Percentiles rank a stretch among this genome's conserved stretches.
Evolutionary conservation across 148 eudicot species (phyloP).

Genomic region (Suaeda aralocaspica): DNA sequence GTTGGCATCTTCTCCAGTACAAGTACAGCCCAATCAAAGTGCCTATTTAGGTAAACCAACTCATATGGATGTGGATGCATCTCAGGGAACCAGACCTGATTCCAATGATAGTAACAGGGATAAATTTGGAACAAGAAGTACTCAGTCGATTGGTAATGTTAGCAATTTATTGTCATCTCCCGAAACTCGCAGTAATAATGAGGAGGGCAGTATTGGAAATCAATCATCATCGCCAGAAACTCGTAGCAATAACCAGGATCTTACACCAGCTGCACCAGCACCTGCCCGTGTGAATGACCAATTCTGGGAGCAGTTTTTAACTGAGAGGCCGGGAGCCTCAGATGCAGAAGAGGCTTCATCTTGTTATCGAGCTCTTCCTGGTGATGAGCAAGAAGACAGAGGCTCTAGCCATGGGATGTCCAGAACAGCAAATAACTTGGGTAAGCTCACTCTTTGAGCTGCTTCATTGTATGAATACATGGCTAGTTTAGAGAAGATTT

Average conservation of each 20-base stretch:
- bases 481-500: background rate
- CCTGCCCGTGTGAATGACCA: conserved; percentile 66
- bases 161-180: conserved; percentile 25
- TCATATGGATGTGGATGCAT: conserved; percentile 36
- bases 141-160: conserved; percentile 20
- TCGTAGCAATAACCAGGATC: conserved; percentile 39
- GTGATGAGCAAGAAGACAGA: conserved; percentile 48
- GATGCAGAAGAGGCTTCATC: conserved; percentile 83
- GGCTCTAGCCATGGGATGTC: conserved; percentile 44
- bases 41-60: conserved; percentile 32
- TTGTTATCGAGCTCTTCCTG: conserved; percentile 34
- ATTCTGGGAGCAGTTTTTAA: conserved; percentile 94
- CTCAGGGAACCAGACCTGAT: conserved; percentile 26
- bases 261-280: conserved; percentile 36
- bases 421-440: conserved; percentile 45
- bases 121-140: conserved; percentile 23
- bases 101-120: conserved; percentile 24
- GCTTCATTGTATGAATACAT: background rate
- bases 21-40: conserved; percentile 37
- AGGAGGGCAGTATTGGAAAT: conserved; percentile 31
- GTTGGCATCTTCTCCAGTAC: conserved; percentile 64
- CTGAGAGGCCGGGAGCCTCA: conserved; percentile 78
- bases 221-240: conserved; percentile 31
- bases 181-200: conserved; percentile 38
- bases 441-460: conserved; percentile 56